Base-by-base conservation (phyloP, 2,329 filamentous ascomycete genomes). In the Zymoseptoria passerinii region DNA sequence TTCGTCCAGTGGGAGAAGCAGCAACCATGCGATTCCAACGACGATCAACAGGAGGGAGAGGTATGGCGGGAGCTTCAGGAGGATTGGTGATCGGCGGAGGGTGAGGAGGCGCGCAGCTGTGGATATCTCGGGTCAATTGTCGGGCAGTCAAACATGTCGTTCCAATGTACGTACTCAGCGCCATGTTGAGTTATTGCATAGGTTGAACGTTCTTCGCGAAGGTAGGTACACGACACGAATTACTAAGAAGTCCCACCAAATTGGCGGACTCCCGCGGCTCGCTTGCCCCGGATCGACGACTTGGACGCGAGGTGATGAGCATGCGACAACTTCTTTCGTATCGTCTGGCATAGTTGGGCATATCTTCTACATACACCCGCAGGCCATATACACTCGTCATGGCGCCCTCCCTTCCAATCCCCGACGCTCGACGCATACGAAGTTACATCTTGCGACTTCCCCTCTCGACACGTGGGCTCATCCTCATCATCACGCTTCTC, bases 381-480 rank as follows among this genome's bases (percentile, higher is more conserved):
- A n/a, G 19, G 8, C 13, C 13, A 28, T 23, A 4, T 19, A 2
- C 2, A 10, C 4, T 19, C 50, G 50, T 23, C 50, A 52, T 52
- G 50, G 50, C 50, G 9, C 23, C 23, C 50, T 52, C 23, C 18
- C 19, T 52, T 28, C 50, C 50, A 9, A 52, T 81, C 58, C 86
- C 95, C 74, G 92, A 86, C 74, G 83, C 87, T 29, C 74, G 81
- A 61, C 85, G 90, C 66, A 81, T 91, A 67, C 87, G 90, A 64
- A 89, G 89, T 8, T 96, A 95, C 72, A 70, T 95, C 64, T 79
- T 89, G 60, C 86, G 91, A 53, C 80, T 97, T n/a, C 92, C 94
- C 40, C 79, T 97, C 1, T 91, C 94, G 71, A 96, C 94, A 27
- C 84, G 92, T 54, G 73, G 81, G 18, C 81, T 91, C 13, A 72